These are phyloP conservation scores for Talaromyces wortmannii DNA, from an alignment of 495 filamentous ascomycete genomes.

Conservation along the genomic window DNA sequence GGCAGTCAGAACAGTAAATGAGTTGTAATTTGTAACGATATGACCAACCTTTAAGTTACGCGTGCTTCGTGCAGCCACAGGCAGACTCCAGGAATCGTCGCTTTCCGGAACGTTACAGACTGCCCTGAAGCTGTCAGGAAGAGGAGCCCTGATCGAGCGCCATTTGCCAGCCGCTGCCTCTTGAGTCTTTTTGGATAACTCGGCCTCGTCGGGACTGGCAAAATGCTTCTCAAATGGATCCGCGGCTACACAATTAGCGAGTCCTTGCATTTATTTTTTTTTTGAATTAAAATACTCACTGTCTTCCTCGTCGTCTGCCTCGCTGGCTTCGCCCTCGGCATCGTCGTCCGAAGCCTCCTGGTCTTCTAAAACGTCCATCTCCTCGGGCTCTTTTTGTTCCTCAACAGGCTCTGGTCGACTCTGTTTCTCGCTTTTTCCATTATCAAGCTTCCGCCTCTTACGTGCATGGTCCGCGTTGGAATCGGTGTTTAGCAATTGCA, in stretches of 20 bases:
- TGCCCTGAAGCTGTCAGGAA: conserved; percentile 36
- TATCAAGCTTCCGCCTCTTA: conserved; percentile 64
- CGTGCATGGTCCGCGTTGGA: conserved; percentile 46
- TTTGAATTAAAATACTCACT: not conserved
- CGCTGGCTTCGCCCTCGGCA: conserved; percentile 27
- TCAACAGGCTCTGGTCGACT: conserved; percentile 7
- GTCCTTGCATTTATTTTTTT: not conserved
- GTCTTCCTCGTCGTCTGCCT: conserved; percentile 38
- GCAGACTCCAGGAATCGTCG: conserved; percentile 16
- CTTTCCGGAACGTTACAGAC: conserved; percentile 32
- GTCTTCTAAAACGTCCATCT: conserved; percentile 25
- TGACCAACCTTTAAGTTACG: conserved; percentile 27
- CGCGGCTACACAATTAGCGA: conserved; percentile 14
- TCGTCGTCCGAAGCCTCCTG: conserved; percentile 37
- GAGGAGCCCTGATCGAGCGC: conserved; percentile 32
- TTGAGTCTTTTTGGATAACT: conserved; percentile 47
- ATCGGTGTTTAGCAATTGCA: conserved; percentile 50
- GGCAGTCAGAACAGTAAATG: not conserved
- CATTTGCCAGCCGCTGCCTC: conserved; percentile 50
- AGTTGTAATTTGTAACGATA: not conserved
- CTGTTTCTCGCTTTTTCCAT: conserved; percentile 11
- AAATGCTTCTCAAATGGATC: conserved; percentile 85
- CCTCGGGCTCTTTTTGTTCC: conserved; percentile 7
- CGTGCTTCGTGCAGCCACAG: conserved; percentile 29
- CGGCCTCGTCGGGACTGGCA: conserved; percentile 49